Percentiles rank a stretch among this genome's conserved stretches.
Evolutionary conservation across 805 yeast species (phyloP).

Genomic region (Spathaspora girioi): DNA sequence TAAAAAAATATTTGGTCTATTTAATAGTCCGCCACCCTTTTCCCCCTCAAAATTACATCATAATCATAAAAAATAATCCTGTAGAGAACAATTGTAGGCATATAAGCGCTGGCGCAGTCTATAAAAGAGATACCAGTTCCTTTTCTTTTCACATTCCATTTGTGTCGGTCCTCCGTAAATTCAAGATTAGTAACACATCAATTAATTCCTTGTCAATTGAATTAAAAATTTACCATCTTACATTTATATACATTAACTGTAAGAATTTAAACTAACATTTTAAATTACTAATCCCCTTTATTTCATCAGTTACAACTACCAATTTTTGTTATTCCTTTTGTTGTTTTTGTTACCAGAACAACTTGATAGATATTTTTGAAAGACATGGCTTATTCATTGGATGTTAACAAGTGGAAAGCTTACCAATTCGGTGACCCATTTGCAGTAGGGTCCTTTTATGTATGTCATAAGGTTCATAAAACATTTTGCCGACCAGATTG

Average conservation of each 20-base stretch:
- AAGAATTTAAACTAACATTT: background rate
- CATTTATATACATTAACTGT: background rate
- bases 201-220: background rate
- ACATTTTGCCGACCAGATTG: constrained; percentile 70
- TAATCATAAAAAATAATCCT: background rate
- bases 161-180: background rate
- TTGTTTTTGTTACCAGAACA: background rate
- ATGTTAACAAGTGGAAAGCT: constrained; percentile 54
- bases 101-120: background rate
- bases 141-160: background rate
- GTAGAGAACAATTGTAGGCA: background rate
- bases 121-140: background rate
- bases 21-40: background rate
- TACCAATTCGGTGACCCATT: constrained; percentile 65
- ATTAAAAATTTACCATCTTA: background rate
- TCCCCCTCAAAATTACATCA: background rate
- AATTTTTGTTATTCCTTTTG: background rate
- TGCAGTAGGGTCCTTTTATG: constrained; percentile 56
- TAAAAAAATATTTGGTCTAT: background rate
- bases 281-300: background rate
- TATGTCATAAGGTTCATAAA: constrained; percentile 41
- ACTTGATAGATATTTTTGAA: background rate
- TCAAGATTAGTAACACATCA: background rate
- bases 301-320: background rate
- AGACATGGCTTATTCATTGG: constrained; percentile 39